A percentile compares a stretch with the other conserved stretches of the same genome.
These are phyloP conservation scores for Microstegium vimineum DNA, from an alignment of 176 grass and related monocot species.

Conservation along the genomic window DNA sequence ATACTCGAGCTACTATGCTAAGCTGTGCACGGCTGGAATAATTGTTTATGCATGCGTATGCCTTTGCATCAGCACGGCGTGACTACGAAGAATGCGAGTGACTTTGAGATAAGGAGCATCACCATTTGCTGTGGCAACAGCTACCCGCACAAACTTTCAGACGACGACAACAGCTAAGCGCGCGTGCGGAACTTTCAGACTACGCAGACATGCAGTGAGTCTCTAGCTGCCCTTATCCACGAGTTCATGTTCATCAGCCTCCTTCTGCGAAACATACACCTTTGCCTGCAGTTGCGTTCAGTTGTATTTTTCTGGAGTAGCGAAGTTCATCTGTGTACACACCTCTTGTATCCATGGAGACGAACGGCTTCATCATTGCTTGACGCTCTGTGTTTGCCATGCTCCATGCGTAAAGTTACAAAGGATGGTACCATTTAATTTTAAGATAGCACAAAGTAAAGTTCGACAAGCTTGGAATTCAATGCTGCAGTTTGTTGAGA, in stretches of 20 bases:
- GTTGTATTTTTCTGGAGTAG: constrained; percentile 20
- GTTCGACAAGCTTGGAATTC: not conserved
- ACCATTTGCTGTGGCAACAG: constrained; percentile 31
- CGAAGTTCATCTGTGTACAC: too few relatives aligned
- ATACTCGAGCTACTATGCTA: constrained; percentile 41
- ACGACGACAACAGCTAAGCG: constrained; percentile 1
- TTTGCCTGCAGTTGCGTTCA: constrained; percentile 24
- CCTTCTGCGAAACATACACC: not conserved
- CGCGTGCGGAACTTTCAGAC: not conserved
- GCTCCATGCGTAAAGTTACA: constrained; percentile 22
- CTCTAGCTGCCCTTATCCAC: not conserved
- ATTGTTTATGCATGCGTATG: constrained; percentile 40
- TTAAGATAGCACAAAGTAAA: constrained; percentile 1
- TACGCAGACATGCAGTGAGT: not conserved
- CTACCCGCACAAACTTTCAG: constrained; percentile 2
- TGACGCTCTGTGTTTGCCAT: constrained; percentile 4
- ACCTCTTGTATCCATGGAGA: not conserved
- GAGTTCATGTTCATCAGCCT: not conserved
- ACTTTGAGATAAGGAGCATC: constrained; percentile 35
- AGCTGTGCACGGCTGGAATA: constrained; percentile 42
- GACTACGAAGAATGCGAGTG: constrained; percentile 31
- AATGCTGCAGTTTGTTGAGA: constrained; percentile 9
- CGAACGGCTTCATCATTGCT: not conserved
- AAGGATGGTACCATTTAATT: not conserved
- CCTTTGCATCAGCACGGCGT: constrained; percentile 38